Base-by-base conservation (phyloP, 495 filamentous ascomycete species). In the Podospora fimiseda region DNA sequence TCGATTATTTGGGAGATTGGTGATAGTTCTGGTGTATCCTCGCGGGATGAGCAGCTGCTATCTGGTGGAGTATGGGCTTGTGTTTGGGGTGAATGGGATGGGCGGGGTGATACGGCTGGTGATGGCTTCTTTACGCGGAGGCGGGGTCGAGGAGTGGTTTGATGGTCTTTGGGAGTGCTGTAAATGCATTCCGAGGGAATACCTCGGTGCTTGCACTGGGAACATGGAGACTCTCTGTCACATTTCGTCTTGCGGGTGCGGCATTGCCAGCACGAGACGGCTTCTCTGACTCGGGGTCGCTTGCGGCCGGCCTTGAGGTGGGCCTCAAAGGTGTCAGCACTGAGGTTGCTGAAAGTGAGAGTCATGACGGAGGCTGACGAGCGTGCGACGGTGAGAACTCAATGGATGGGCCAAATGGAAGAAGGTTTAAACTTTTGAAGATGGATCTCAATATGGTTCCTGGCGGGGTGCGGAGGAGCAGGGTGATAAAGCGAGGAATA, bases 191-290 rank as follows among this genome's bases (percentile, higher is more conserved):
- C 52, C 1, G 27, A 13, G 2, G 60, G 21, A 11, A 54, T 14
- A 1, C 55, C 58, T 20, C 58, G 58, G 43, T 58, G 37, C 21
- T 51, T 45, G 36, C 60, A 63, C 50, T 45, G 54, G 4, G 50
- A 41, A 58, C 82, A 85, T 22, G 81, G 81, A 0, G 70, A 69
- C 43, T 67, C 66, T 54, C 82, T 82, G 59, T 84, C 75, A 59
- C 82, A 85, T 20, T 79, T 76, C 16, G 83, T 82, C 54, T 84
- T 84, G 16, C 82, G 78, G 9, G 68, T 69, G 9, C 81, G 69
- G 57, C 82, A 85, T 37, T 63, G 51, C 37, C 39, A 52, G 37
- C 60, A 63, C 9, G 60, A 63, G 2, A 61, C 51, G 18, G 54
- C 48, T 24, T 60, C 58, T 22, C 60, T 47, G 1, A 58, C 49